Evolutionary conservation across 495 filamentous ascomycete species (phyloP), one percentile per base, ranked within the genome.

Genomic region (Neurospora cerealis): DNA sequence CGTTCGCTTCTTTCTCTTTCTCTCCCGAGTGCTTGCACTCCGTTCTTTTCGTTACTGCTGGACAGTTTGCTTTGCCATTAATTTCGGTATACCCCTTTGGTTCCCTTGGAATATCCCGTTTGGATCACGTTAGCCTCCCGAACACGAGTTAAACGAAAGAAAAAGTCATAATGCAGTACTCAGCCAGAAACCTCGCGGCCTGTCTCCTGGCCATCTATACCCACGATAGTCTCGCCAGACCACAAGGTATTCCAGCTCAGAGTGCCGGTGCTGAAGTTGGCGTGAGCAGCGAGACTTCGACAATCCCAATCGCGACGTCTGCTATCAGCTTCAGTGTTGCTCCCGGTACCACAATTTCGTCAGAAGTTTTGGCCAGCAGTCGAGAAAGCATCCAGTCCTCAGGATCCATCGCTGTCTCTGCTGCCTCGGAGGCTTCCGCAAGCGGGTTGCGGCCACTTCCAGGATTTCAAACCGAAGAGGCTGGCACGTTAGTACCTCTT

Each of bases 41-140:
- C 41, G 13, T 81, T 79, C 75, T 71, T 69, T 81, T 79, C 75
- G 74, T 76, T 73, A 78, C 80, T 80, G 78, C 80, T 75, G 77
- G 79, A 69, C 79, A 81, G 79, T 40, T 38, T 75, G 46, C 71
- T 74, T 73, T 74, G 54, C 54, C 3, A 13, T 62, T 32, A 4
- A 34, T 66, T 66, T 9, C 28, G 7, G 19, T 66, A 66, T 66
- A 66, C 54, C 54, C 5, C 15, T 32, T 66, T 7, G 6, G 0
- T 48, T 21, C 3, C 9, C 44, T 15, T 66, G 32, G 28, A 66
- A 32, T 15, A 19, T 19, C 28, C 24, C 6, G 48, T 15, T 60
- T 7, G 28, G 28, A 66, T 15, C 54, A 66, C 28, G 32, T 34
- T 66, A 28, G 13, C 48, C 0, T 24, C 13, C 15, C 54, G 5